Evolutionary conservation across 805 yeast species (phyloP).

Genomic region (Cyberlindnera sargentensis): DNA sequence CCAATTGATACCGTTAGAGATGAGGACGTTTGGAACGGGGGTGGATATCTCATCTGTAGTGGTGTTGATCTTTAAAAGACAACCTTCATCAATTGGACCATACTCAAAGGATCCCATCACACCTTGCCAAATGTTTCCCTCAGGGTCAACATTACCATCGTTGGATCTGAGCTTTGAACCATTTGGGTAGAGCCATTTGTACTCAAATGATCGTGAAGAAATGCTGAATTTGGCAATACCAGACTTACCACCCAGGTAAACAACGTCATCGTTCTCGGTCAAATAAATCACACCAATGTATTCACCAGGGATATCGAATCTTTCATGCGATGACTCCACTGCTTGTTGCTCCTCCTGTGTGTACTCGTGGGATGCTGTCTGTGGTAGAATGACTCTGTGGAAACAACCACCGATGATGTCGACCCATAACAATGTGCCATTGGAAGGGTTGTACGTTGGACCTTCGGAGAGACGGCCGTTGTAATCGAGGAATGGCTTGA

Average conservation of each 20-base stretch:
- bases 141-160: slow-evolving; percentile 75
- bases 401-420: slow-evolving; percentile 32
- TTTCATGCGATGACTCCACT: slow-evolving; percentile 29
- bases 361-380: slow-evolving; percentile 20
- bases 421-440: slow-evolving; percentile 40
- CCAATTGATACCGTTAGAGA: slow-evolving; percentile 71
- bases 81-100: slow-evolving; percentile 41
- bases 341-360: slow-evolving; percentile 19
- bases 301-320: slow-evolving; percentile 32
- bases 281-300: slow-evolving; percentile 70
- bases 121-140: slow-evolving; percentile 72
- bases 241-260: slow-evolving; percentile 53
- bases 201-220: slow-evolving; percentile 29
- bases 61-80: slow-evolving; percentile 36
- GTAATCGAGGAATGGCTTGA: slow-evolving; percentile 14
- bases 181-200: slow-evolving; percentile 30
- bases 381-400: slow-evolving; percentile 26
- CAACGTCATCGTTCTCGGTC: slow-evolving; percentile 40
- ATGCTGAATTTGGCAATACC: slow-evolving; percentile 59
- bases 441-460: slow-evolving; percentile 50
- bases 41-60: slow-evolving; percentile 23
- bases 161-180: slow-evolving; percentile 51
- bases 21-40: slow-evolving; percentile 31
- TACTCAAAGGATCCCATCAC: slow-evolving; percentile 59
- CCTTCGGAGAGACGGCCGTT: slow-evolving; percentile 55